Base-by-base conservation (phyloP, 2,329 filamentous ascomycete genomes). In the Fusarium pseudonygamai region DNA sequence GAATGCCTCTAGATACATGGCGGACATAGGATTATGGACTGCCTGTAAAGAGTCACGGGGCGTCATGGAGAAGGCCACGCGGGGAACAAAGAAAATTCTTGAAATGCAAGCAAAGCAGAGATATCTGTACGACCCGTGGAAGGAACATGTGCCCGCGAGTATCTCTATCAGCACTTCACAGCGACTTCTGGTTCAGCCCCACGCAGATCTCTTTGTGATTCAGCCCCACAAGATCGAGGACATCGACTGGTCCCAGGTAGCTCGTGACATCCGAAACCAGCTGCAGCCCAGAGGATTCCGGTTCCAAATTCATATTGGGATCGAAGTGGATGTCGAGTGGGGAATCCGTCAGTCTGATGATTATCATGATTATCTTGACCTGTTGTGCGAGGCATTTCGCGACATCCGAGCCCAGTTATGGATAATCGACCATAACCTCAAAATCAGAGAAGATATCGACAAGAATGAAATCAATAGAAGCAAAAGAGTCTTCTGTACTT, bases 11-110 rank as follows among this genome's bases (percentile, higher is more conserved):
- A 34, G 24, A 7, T 59, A 59, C 34, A 14, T 59, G 24, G 16
- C 26, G 1, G 20, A 39, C n/a, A 5, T 18, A 7, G 56, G 42
- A 37, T 20, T 59, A 22, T 59, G 42, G 42, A n/a, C 32, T 20
- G 42, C 42, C 12, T 59, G 56, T 13, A 49, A 49, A 15, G 56
- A 59, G 8, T 59, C 56, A 22, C 8, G 32, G 24, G 13, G 16
- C 1, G 7, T 30, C 9, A 59, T 37, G 32, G 20, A 49, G 10
- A 49, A 24, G 24, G 5, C 36, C 1, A 4, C 20, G 3, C n/a
- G 16, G 22, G 1, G 40, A 30, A 3, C 22, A 0, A 6, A 18
- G 5, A 24, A 2, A 18, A 15, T 16, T 2, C 40, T 26, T 34
- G 14, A 34, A n/a, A 37, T 3, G 22, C 15, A 12, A 34, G 11